Evolutionary conservation across 2,329 filamentous ascomycete genomes (phyloP), one percentile per base, ranked within the genome.

Genomic region (Calonectria ilicicola): DNA sequence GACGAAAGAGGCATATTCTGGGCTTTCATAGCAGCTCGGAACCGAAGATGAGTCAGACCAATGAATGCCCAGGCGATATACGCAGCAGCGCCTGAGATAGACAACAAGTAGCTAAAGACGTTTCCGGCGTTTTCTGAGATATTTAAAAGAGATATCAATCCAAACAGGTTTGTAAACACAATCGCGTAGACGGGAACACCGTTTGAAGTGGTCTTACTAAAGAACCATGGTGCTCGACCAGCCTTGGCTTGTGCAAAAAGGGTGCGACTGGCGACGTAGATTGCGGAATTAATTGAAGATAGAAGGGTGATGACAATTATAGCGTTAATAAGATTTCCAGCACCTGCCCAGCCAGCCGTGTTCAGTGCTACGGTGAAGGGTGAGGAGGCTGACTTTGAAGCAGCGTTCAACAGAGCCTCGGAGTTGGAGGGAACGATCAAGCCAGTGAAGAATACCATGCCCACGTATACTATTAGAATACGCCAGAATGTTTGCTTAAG

Each of bases 31-130:
- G 65, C 65, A 2, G 51, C 53, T 29, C 65, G 65, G 53, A 68
- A 68, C 5, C 65, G 65, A 0, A 58, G 19, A 19, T 68, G 65
- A 2, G 65, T 68, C 27, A 68, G 40, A 14, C 65, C 65, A 10
- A 68, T 68, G 23, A 68, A 68, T 35, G 65, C 65, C 65, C 65
- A 68, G 3, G 65, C 65, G 15, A 68, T 68, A n/a, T 44, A 68
- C 17, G 65, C 65, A 5, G 65, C 65, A n/a, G 65, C 26, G 2
- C 65, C 65, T 10, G 65, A 68, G 26, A 68, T 68, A 6, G 65
- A 68, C 21, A 68, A 10, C 65, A 70, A 42, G 35, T 73, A 73
- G 35, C 32, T 73, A 53, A 73, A 73, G 0, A 73, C 71, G 23
- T 73, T 73, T 9, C 71, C 65, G 2, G 65, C 65, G 21, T 68